Conservation (phyloP, 306 rosid species). For the Dryas drummondii region DNA sequence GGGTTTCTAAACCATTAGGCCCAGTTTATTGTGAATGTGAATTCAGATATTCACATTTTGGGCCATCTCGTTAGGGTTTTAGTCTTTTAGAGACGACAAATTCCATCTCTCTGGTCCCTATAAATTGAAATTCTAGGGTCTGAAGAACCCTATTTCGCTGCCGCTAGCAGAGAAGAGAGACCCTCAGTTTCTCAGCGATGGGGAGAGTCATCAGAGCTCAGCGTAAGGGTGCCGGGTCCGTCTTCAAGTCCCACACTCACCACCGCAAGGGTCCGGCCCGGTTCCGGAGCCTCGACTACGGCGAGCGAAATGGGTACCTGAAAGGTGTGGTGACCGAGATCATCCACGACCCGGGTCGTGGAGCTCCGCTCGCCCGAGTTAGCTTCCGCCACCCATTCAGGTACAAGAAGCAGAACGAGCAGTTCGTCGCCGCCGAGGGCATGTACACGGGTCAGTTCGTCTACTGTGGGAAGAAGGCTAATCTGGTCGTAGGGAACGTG, state of each 20-base stretch:
- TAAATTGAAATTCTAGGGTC: not conserved
- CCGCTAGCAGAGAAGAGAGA: not conserved
- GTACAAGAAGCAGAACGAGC: slow-evolving; percentile 28
- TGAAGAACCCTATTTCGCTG: not conserved
- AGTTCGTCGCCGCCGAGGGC: slow-evolving; percentile 20
- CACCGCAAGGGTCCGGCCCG: slow-evolving; percentile 28
- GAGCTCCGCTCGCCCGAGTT: slow-evolving; percentile 19
- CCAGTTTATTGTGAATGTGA: not conserved
- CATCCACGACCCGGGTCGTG: slow-evolving; percentile 27
- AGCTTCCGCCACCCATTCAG: slow-evolving; percentile 26
- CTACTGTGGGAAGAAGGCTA: slow-evolving; percentile 25
- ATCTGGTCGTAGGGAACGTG: slow-evolving; percentile 18
- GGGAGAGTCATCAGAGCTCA: slow-evolving; percentile 25
- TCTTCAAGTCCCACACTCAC: slow-evolving; percentile 29
- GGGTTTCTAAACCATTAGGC: not conserved
- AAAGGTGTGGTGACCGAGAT: slow-evolving; percentile 29
- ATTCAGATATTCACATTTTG: not conserved
- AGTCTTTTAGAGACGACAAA: not conserved
- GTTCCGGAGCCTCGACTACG: slow-evolving; percentile 22
- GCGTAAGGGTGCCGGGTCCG: slow-evolving; percentile 26
- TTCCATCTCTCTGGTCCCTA: too few species aligned
- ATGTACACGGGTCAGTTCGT: slow-evolving; percentile 23
- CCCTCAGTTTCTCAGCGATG: not conserved
- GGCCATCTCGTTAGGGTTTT: not conserved
- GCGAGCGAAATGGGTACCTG: slow-evolving; percentile 29